Conservation (phyloP, 441 rosid species). For the Corymbia citriodora region DNA sequence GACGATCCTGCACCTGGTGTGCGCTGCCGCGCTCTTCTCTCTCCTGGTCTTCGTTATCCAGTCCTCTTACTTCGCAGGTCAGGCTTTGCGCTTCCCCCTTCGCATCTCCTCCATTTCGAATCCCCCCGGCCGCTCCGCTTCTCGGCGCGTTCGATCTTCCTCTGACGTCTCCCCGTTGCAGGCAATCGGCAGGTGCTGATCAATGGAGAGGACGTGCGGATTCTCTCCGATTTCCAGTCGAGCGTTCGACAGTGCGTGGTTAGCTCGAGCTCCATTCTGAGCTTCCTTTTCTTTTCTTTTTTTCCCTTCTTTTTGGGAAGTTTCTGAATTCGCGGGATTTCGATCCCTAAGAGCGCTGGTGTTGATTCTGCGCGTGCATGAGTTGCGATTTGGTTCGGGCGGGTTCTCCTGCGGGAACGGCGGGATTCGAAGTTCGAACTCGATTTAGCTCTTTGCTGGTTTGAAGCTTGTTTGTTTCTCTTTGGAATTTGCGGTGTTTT, state of each 20-base stretch:
- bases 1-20: constrained; percentile 45
- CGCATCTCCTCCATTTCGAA: not conserved
- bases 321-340: not conserved
- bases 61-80: constrained; percentile 68
- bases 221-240: constrained; percentile 51
- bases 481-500: not conserved
- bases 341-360: not conserved
- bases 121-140: not conserved
- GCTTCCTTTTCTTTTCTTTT: not conserved
- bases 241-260: constrained; percentile 73
- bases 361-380: not conserved
- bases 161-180: not conserved
- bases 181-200: constrained; percentile 23
- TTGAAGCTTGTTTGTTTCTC: not conserved
- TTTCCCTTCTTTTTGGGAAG: not conserved
- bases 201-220: constrained; percentile 21
- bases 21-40: constrained; percentile 49
- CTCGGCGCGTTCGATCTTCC: not conserved
- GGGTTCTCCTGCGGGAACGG: not conserved
- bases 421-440: not conserved
- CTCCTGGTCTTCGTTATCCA: constrained; percentile 59
- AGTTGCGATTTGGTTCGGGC: not conserved
- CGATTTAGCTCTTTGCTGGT: not conserved
- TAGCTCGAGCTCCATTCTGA: constrained; percentile 2
- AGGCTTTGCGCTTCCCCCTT: not conserved